Percentiles rank a stretch among this genome's conserved stretches.
phyloP scores from a whole-genome alignment of 2,329 filamentous ascomycete genomes.

The Talaromyces sp. region DNA sequence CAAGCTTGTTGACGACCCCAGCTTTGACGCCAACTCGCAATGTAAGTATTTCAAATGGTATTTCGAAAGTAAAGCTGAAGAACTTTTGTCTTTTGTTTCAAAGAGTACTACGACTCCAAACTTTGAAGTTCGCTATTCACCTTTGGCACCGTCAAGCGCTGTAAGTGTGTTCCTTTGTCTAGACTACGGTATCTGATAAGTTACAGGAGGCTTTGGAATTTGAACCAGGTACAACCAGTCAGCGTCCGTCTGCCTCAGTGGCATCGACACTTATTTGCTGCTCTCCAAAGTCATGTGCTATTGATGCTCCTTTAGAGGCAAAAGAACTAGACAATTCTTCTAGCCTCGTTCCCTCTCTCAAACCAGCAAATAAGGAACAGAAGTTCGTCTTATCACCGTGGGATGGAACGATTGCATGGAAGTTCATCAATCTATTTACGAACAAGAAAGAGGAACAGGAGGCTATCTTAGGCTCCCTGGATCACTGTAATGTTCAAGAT shows the following conservation, averaged over 20 bases:
- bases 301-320: background rate
- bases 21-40: constrained; percentile 9
- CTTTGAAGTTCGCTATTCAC: background rate
- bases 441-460: constrained; percentile 23
- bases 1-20: constrained; percentile 8
- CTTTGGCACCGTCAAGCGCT: background rate
- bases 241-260: background rate
- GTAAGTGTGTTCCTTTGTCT: background rate
- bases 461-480: constrained; percentile 20
- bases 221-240: background rate
- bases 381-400: background rate
- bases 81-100: background rate
- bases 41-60: background rate
- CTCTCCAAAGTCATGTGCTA: background rate
- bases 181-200: background rate
- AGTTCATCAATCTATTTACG: constrained; percentile 23
- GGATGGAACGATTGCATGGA: constrained; percentile 18
- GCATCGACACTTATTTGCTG: background rate
- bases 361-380: background rate
- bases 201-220: background rate
- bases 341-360: background rate
- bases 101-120: background rate
- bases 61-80: background rate
- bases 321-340: background rate
- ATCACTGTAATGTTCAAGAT: constrained; percentile 17